Evolutionary conservation across 164 flowering plant species (phyloP).

Genomic region (Houttuynia cordata): DNA sequence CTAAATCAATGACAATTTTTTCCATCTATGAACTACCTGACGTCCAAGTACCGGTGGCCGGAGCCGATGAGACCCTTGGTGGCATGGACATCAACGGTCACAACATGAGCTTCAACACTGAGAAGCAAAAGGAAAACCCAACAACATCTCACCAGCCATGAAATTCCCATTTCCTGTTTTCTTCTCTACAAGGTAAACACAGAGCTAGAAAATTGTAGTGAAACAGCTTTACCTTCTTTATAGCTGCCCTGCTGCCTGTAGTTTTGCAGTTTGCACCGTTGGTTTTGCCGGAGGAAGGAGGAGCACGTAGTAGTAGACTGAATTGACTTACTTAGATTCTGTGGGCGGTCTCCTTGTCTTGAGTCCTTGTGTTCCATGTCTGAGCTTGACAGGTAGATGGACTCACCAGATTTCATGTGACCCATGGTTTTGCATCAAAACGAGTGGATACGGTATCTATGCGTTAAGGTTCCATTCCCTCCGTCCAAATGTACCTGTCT

Average conservation of each 20-base stretch:
- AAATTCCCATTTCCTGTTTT: neutral
- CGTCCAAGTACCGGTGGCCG: conserved; percentile 58
- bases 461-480: too few relatives aligned
- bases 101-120: conserved; percentile 12
- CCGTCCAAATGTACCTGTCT: too few relatives aligned
- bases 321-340: too few relatives aligned
- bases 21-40: conserved; percentile 28
- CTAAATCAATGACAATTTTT: neutral
- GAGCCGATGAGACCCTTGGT: conserved; percentile 45
- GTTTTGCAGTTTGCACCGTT: neutral
- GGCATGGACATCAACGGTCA: conserved; percentile 50
- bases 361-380: too few relatives aligned
- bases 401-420: too few relatives aligned
- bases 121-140: neutral
- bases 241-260: neutral
- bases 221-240: neutral
- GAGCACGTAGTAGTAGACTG: neutral
- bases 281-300: neutral
- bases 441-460: too few relatives aligned
- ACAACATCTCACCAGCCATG: neutral
- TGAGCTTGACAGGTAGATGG: too few relatives aligned
- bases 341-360: too few relatives aligned
- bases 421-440: too few relatives aligned
- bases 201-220: neutral
- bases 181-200: neutral